Base-by-base conservation (phyloP, 768 basidiomycete genomes). In the Collybia sordida region DNA sequence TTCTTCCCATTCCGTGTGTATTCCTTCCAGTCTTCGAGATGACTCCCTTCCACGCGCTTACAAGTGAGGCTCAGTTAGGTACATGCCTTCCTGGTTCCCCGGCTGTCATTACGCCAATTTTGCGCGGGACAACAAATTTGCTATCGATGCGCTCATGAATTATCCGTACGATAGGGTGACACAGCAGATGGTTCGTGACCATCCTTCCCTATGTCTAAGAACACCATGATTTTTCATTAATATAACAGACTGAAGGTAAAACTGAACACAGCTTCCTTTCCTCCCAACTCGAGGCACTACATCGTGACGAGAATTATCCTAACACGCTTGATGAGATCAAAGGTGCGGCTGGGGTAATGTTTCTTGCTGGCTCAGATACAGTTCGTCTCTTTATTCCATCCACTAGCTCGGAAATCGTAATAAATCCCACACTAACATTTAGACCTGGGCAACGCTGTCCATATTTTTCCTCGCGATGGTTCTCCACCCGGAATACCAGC, bases 391-490 rank as follows among this genome's bases (percentile, higher is more conserved):
- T 8, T 18, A 36, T n/a, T 11, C 18, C 23, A 22, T 21, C 9
- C 24, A 47, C 47, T 9, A 8, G 19, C 7, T 25, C 15, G 4
- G 14, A 37, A 17, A 25, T 14, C n/a, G 22, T 3, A 27, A 31
- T 17, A 17, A 39, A 37, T 37, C 51, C 19, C 37, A 23, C 17
- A 37, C 19, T 50, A 36, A 18, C n/a, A 23, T 14, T 21, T 9
- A 71, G 69, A 67, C 62, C 0, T 64, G 58, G 4, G 58, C 67
- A 3, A 51, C 64, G 0, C 48, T 72, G 1, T 47, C 49, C 6
- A 55, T 65, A 2, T 71, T 77, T 53, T 47, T 75, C 42, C 58
- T 75, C 12, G 68, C 69, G 4, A 72, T 78, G 71, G 61, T 69
- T 5, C 51, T 64, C 18, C 54, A 72, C 51, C 75, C 74, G 0